Conservation (phyloP, 176 grass and related monocot genomes). For the barley (Hordeum vulgare) region DNA sequence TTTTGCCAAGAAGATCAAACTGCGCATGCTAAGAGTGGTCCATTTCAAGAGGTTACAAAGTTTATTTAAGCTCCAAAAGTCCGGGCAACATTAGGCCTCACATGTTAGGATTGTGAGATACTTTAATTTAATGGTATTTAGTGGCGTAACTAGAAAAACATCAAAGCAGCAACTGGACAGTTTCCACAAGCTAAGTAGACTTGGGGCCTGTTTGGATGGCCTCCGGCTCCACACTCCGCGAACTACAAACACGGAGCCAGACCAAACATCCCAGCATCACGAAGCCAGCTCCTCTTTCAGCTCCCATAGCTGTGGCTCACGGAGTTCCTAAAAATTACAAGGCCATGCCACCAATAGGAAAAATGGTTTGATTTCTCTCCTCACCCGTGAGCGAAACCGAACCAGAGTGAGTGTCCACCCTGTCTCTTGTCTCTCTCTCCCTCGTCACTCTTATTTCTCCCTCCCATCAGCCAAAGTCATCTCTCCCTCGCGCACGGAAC, state of each 20-base stretch:
- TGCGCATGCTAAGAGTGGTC: background rate
- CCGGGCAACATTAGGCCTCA: background rate
- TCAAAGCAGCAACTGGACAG: background rate
- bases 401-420: too few relatives aligned
- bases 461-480: background rate
- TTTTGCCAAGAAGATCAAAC: background rate
- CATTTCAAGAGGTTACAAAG: constrained; percentile 2
- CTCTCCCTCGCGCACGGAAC: too few relatives aligned
- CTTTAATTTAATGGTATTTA: background rate
- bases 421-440: too few relatives aligned
- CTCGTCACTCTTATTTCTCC: too few relatives aligned
- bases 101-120: background rate
- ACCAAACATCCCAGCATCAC: background rate
- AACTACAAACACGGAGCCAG: background rate
- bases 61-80: background rate
- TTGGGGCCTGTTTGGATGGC: background rate
- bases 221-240: background rate
- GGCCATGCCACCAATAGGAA: background rate
- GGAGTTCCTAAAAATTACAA: background rate
- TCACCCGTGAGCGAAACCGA: too few relatives aligned
- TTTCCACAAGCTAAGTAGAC: background rate
- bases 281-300: background rate
- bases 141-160: background rate
- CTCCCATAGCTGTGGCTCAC: background rate
- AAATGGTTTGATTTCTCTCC: background rate